Base-by-base conservation (phyloP, 2,329 filamentous ascomycete genomes). In the Fusarium avenaceum region DNA sequence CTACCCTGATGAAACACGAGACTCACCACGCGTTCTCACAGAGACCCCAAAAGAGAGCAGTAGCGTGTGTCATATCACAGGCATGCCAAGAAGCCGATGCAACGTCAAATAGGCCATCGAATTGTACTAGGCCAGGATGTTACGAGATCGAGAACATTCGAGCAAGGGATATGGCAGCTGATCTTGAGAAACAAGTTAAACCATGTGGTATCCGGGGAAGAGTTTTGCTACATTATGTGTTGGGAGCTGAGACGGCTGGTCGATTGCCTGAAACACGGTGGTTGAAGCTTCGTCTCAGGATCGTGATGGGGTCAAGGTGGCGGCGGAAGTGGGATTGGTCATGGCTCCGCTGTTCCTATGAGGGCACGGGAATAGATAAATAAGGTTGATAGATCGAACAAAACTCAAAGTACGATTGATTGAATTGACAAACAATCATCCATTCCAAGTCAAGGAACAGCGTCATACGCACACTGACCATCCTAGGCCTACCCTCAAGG, bases 261-360 rank as follows among this genome's bases (percentile, higher is more conserved):
- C 57, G 35, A 47, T 30, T 19, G 24, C 50, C 61, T 75, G 72
- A 75, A 75, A 75, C 73, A 71, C 57, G 47, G 39, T 63, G 48
- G 40, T 56, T 56, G 61, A 54, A 57, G 52, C 42, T 17, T 63
- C 62, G 57, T 69, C 58, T 67, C 52, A 62, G 65, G 55, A 39
- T 48, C 57, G 13, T 32, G 42, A 32, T 24, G 50, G 48, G 54
- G 49, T 10, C 19, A n/a, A 39, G 33, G 32, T 47, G 26, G 20
- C 26, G 26, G 28, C 28, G 28, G 28, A 30, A 30, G 28, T 30
- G 28, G 28, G 38, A 51, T 57, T 20, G 40, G 51, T 51, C 45
- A 62, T 38, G 22, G 43, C 58, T 52, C 42, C 44, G 61, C 10
- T 13, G 11, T 40, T 30, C 43, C 44, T 20, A 38, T 7, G 19